Percentiles rank a stretch among this genome's conserved stretches.
Conservation (phyloP, 148 eudicot species). For the Chenopodium album region DNA sequence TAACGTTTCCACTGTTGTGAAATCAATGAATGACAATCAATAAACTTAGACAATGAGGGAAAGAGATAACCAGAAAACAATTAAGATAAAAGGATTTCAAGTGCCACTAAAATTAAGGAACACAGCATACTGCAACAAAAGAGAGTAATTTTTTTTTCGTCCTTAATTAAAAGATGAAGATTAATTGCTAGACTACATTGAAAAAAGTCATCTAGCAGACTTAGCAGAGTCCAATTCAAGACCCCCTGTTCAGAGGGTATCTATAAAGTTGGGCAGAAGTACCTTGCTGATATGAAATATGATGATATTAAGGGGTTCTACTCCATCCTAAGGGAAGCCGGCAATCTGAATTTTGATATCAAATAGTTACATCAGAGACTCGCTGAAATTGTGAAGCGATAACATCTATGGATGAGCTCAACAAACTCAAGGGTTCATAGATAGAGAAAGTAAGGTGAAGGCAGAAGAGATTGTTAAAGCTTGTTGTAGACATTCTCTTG, state of each 20-base stretch:
- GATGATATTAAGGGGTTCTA: background rate
- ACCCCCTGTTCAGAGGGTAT: background rate
- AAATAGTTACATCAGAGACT: background rate
- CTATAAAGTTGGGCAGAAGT: background rate
- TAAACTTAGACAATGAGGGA: too few relatives aligned
- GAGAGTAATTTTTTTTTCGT: too few relatives aligned
- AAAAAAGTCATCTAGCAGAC: too few relatives aligned
- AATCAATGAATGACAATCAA: too few relatives aligned
- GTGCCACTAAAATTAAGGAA: too few relatives aligned
- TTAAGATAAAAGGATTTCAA: too few relatives aligned
- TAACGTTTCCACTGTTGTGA: too few relatives aligned
- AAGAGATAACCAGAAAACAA: too few relatives aligned
- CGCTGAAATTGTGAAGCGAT: background rate
- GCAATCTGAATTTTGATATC: background rate
- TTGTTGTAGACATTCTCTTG: background rate
- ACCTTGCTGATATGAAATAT: background rate
- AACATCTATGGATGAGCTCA: background rate
- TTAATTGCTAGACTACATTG: too few relatives aligned
- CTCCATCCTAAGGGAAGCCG: background rate
- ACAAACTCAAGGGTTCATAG: background rate
- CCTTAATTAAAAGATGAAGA: too few relatives aligned
- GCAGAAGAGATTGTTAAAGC: background rate
- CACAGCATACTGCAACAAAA: too few relatives aligned
- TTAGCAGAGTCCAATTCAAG: background rate
- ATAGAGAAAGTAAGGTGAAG: background rate